These are phyloP conservation scores for Astragalus membranaceus DNA, from an alignment of 306 rosid genomes.

Conservation along the genomic window DNA sequence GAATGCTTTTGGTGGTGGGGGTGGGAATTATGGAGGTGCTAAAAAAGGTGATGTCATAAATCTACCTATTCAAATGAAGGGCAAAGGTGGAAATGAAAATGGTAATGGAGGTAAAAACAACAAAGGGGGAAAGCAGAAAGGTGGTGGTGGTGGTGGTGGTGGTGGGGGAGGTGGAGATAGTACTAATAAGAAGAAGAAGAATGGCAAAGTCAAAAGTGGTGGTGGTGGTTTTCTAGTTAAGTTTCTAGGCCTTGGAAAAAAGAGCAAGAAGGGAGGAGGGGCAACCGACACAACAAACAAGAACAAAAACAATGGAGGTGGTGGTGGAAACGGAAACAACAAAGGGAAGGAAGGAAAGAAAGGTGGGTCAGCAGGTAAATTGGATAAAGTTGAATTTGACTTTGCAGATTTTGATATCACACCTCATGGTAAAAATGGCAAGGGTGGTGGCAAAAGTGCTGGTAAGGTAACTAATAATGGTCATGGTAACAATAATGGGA, in stretches of 20 bases:
- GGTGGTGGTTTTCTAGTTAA: conserved; percentile 37
- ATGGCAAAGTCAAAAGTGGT: conserved; percentile 31
- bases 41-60: conserved; percentile 75
- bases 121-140: conserved; percentile 36
- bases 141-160: conserved; percentile 19
- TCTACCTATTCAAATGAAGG: conserved; percentile 47
- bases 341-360: conserved; percentile 46
- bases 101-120: conserved; percentile 22
- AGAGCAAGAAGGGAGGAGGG: conserved; percentile 48
- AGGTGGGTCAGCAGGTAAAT: conserved; percentile 20
- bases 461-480: conserved; percentile 1
- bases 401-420: conserved; percentile 48
- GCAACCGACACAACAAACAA: conserved; percentile 17
- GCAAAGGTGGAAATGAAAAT: conserved; percentile 24
- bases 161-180: not conserved
- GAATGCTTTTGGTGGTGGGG: conserved; percentile 31
- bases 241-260: conserved; percentile 52
- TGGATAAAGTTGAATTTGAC: conserved; percentile 34
- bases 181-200: conserved; percentile 33
- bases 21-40: conserved; percentile 29
- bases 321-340: conserved; percentile 11
- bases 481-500: conserved; percentile 35
- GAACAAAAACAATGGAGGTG: conserved; percentile 34
- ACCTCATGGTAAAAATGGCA: conserved; percentile 40
- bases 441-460: conserved; percentile 20